Percentiles rank a stretch among this genome's conserved stretches.
These are phyloP conservation scores for Coemansia sp. DNA, from an alignment of 192 early-diverging fungal species.

Conservation along the genomic window DNA sequence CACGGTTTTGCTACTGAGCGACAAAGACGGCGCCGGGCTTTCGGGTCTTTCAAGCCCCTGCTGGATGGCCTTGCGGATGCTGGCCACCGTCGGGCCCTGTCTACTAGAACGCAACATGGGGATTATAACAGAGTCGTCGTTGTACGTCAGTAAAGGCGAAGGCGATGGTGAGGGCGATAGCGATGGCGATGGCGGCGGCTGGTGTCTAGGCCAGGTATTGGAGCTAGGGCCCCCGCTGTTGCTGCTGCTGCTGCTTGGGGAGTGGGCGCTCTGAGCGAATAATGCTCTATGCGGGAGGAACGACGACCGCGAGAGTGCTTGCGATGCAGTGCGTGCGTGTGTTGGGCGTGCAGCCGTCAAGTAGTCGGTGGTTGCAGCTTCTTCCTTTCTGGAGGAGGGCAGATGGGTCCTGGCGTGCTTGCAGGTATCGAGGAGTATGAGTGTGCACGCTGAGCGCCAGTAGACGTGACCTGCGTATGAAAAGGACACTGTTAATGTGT, in stretches of 20 bases:
- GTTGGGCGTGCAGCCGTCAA: neutral
- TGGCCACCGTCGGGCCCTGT: constrained; percentile 55
- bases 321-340: neutral
- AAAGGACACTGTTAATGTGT: constrained; percentile 15
- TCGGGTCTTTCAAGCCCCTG: constrained; percentile 52
- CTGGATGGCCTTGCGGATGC: constrained; percentile 56
- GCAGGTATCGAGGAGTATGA: constrained; percentile 26
- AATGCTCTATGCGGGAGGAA: constrained; percentile 6
- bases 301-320: neutral
- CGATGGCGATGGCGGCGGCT: neutral
- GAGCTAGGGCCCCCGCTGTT: neutral
- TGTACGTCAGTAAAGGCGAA: neutral
- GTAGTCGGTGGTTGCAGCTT: constrained; percentile 5
- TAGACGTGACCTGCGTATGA: constrained; percentile 23
- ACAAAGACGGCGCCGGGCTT: constrained; percentile 33
- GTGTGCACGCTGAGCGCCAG: constrained; percentile 29
- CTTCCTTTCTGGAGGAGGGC: constrained; percentile 8
- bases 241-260: neutral
- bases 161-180: neutral
- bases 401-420: constrained; percentile 27
- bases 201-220: constrained; percentile 6
- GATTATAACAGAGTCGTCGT: constrained; percentile 1
- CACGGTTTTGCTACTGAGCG: constrained; percentile 44
- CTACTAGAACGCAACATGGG: constrained; percentile 30
- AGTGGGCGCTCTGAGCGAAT: constrained; percentile 2